Percentiles rank a stretch among this genome's conserved stretches.
Evolutionary conservation across 805 yeast genomes (phyloP).

Genomic region (Lachancea quebecensis): DNA sequence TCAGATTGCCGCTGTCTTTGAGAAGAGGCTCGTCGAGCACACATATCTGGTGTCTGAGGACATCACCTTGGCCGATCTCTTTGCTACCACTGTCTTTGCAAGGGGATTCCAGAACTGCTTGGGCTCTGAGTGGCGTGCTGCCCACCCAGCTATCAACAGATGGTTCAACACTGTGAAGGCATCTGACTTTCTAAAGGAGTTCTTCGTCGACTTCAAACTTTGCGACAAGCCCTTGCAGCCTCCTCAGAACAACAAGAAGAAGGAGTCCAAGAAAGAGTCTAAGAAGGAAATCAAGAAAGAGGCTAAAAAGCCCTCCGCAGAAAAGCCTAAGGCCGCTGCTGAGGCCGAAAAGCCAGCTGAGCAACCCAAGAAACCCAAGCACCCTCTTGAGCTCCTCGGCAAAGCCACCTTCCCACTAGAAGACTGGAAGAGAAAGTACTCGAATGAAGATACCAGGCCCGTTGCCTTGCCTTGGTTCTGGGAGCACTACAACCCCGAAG

Average conservation of each 20-base stretch:
- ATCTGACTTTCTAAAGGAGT: constrained; percentile 41
- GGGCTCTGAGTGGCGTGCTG: constrained; percentile 58
- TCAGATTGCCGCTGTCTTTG: constrained; percentile 39
- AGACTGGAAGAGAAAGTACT: constrained; percentile 94
- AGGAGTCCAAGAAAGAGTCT: constrained; percentile 24
- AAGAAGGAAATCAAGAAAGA: constrained; percentile 24
- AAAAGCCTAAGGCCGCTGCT: constrained; percentile 35
- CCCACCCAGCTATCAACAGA: constrained; percentile 57
- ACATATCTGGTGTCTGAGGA: constrained; percentile 69
- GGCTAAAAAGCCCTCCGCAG: constrained; percentile 30
- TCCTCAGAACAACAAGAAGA: constrained; percentile 54
- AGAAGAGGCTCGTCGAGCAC: constrained; percentile 49
- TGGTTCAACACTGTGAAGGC: constrained; percentile 57
- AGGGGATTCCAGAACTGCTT: constrained; percentile 54
- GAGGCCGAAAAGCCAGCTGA: constrained; percentile 33
- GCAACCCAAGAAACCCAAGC: constrained; percentile 72
- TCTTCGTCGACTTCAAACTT: constrained; percentile 48
- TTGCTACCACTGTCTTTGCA: constrained; percentile 40
- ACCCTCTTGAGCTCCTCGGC: constrained; percentile 84
- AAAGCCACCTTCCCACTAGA: constrained; percentile 65
- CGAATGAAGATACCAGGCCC: constrained; percentile 95
- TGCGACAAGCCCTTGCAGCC: constrained; percentile 62
- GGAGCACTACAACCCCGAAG: constrained; percentile 86
- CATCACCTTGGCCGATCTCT: constrained; percentile 58
- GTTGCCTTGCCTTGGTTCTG: constrained; percentile 97